Evolutionary conservation across 345 rosid species (phyloP), one percentile per base, ranked within the genome.

Genomic region (Salix arbutifolia): DNA sequence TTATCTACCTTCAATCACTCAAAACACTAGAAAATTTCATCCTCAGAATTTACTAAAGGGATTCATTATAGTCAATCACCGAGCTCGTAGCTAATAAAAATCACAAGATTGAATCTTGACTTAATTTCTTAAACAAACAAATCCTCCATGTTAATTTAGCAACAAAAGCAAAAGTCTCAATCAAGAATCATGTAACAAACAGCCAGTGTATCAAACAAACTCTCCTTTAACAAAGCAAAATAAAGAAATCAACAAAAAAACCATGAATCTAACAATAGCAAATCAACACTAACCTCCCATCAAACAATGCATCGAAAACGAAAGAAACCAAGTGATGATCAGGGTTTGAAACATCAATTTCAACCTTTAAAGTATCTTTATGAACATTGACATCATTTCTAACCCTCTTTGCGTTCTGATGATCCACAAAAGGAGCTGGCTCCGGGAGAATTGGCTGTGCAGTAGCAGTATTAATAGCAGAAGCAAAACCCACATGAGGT

Each of bases 381-480:
- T 89, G 94, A 70, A 95, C 95, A 83, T 94, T 94, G 64, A 95
- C 97, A 74, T 89, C 94, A 75, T 91, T 95, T 82, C 90, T 90
- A 65, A 95, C 93, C 85, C 93, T 95, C 93, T 91, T 93, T 0
- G 97, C 94, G 50, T 74, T 91, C 85, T 87, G 94, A 80, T 94
- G 94, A 74, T 94, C 97, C 46, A 91, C 91, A 25, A 86, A 90
- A n/a, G 90, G 86, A n/a, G 87, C 87, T 25, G 92, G 88, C 28
- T 82, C 87, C 30, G 91, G 87, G 30, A 81, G 82, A 73, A 76
- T 42, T 62, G 64, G 82, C 26, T 37, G 81, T 52, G 58, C n/a
- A 52, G 23, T 6, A 18, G 58, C 8, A 56, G 62, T 11, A 40
- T 2, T 40, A 10, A 40, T 40, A 56, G 62, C 23, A 9, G 58